A percentile compares a stretch with the other conserved stretches of the same genome.
Conservation (phyloP, 441 rosid genomes). For the Hura crepitans region DNA sequence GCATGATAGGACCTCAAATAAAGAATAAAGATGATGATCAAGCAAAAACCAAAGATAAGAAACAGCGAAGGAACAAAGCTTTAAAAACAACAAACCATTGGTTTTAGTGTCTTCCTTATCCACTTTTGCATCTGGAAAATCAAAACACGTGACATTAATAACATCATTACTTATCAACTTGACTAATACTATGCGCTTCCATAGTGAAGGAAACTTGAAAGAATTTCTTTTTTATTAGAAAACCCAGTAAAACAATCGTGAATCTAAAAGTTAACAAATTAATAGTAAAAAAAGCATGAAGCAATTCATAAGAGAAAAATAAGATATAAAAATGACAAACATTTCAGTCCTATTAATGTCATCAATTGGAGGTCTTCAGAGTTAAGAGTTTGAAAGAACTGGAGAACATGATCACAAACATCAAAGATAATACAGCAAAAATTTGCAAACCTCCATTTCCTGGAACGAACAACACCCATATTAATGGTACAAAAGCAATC, state of each 20-base stretch:
- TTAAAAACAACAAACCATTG: conserved; percentile 41
- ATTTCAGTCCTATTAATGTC: conserved; percentile 1
- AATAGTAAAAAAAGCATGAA: background rate
- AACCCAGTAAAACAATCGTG: background rate
- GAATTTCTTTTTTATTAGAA: background rate
- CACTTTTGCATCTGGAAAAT: conserved; percentile 62
- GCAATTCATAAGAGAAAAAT: background rate
- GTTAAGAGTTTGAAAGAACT: background rate
- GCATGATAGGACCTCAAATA: background rate
- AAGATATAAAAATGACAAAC: background rate
- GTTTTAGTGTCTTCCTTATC: conserved; percentile 82
- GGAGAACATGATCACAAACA: background rate
- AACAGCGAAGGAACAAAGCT: conserved; percentile 15
- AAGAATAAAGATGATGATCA: background rate
- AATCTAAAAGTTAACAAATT: background rate
- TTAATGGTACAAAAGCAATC: background rate
- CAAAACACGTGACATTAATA: conserved; percentile 17
- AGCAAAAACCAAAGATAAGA: background rate
- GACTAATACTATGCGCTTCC: conserved; percentile 4
- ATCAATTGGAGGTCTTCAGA: background rate
- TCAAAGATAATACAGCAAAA: background rate
- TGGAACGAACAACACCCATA: background rate
- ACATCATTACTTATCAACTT: conserved; percentile 5
- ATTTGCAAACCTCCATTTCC: background rate
- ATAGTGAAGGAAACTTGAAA: background rate